Evolutionary conservation across 495 filamentous ascomycete genomes (phyloP).

Genomic region (Bacidia gigantensis): DNA sequence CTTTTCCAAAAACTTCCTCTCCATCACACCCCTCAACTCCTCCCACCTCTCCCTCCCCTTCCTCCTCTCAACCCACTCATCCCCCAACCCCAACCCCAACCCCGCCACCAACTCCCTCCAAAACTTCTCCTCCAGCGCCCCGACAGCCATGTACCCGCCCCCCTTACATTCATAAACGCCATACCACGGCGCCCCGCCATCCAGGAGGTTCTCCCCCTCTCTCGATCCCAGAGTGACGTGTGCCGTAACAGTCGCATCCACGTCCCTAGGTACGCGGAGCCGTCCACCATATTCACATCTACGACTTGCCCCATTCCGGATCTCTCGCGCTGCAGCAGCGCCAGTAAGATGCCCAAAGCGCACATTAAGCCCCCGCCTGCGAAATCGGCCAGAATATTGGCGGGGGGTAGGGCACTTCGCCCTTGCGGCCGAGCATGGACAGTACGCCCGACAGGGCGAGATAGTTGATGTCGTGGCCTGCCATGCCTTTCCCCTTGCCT

Average conservation of each 20-base stretch:
- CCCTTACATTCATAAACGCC: constrained; percentile 77
- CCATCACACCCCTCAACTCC: constrained; percentile 44
- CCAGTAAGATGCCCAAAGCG: constrained; percentile 38
- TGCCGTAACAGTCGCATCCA: constrained; percentile 55
- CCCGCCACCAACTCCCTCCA: constrained; percentile 52
- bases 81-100: constrained; percentile 39
- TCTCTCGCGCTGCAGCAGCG: constrained; percentile 26
- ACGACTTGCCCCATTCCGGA: constrained; percentile 73
- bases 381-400: constrained; percentile 80
- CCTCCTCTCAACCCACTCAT: constrained; percentile 37
- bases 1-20: constrained; percentile 52
- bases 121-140: constrained; percentile 79
- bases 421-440: constrained; percentile 54
- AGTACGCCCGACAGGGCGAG: constrained; percentile 76
- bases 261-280: constrained; percentile 58
- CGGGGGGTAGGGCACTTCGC: constrained; percentile 59
- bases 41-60: constrained; percentile 51
- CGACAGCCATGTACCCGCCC: constrained; percentile 75
- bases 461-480: constrained; percentile 97
- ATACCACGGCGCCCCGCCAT: constrained; percentile 79
- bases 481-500: constrained; percentile 86
- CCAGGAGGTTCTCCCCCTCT: constrained; percentile 67
- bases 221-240: constrained; percentile 40
- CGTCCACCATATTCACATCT: constrained; percentile 95
- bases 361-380: constrained; percentile 74